A percentile compares a stretch with the other conserved stretches of the same genome.
These are phyloP conservation scores for Amanita molliuscula DNA, from an alignment of 768 basidiomycete species.

Conservation along the genomic window DNA sequence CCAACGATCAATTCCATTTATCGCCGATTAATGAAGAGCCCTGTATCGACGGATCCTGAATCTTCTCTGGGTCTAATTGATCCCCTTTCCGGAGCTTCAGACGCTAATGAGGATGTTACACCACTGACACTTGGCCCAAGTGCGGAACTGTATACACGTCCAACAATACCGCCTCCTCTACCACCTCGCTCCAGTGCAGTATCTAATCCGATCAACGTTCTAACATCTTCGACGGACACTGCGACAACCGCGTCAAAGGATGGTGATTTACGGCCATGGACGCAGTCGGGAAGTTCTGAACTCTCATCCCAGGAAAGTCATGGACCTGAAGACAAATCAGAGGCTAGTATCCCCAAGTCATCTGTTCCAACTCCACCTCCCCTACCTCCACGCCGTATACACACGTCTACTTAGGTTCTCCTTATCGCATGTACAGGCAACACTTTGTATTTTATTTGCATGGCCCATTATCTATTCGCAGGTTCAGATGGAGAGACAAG, in stretches of 20 bases:
- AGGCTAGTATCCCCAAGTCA: background rate
- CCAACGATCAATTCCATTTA: slow-evolving; percentile 62
- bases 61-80: slow-evolving; percentile 8
- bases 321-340: background rate
- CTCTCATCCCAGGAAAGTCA: background rate
- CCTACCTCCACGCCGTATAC: slow-evolving; percentile 18
- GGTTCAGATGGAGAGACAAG: background rate
- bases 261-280: slow-evolving; percentile 17
- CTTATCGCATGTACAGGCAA: background rate
- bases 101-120: slow-evolving; percentile 15
- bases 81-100: slow-evolving; percentile 9
- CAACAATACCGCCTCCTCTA: slow-evolving; percentile 19
- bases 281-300: slow-evolving; percentile 1
- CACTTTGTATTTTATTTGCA: slow-evolving; percentile 2
- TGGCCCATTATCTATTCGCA: background rate
- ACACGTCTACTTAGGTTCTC: slow-evolving; percentile 10
- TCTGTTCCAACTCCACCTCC: slow-evolving; percentile 13
- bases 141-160: no score
- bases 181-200: slow-evolving; percentile 31
- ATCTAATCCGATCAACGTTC: slow-evolving; percentile 9
- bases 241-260: slow-evolving; percentile 39
- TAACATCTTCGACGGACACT: slow-evolving; percentile 9
- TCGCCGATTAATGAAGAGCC: slow-evolving; percentile 58
- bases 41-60: slow-evolving; percentile 17
- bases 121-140: slow-evolving; percentile 12